Percentiles rank a stretch among this genome's conserved stretches.
Conservation (phyloP, 2,329 filamentous ascomycete genomes). For the Fonsecaea monophora region DNA sequence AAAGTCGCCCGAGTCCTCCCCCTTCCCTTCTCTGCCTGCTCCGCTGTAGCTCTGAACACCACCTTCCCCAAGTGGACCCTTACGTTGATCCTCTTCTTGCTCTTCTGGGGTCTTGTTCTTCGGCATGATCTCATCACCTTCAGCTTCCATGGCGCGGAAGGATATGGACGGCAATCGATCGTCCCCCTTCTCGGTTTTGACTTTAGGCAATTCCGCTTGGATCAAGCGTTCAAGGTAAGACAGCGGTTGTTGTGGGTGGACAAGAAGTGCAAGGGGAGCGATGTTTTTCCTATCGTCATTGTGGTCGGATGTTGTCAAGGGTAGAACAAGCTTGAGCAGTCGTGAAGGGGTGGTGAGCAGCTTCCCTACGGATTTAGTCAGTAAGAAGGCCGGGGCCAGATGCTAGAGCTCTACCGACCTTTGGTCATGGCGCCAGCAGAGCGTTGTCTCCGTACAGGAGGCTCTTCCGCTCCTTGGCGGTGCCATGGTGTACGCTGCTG, state of each 20-base stretch:
- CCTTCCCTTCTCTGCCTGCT: conserved; percentile 66
- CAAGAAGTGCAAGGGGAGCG: conserved; percentile 82
- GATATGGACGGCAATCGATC: conserved; percentile 75
- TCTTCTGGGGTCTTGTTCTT: conserved; percentile 48
- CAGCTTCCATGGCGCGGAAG: conserved; percentile 80
- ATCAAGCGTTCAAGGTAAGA: conserved; percentile 90
- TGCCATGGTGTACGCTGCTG: conserved; percentile 71
- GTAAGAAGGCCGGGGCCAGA: background rate
- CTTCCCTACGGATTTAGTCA: conserved; percentile 61
- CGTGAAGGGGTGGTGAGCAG: conserved; percentile 80
- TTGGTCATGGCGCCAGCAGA: conserved; percentile 69
- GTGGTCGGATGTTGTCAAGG: conserved; percentile 68
- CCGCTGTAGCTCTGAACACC: conserved; percentile 75
- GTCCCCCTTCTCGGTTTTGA: conserved; percentile 66
- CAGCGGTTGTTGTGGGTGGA: conserved; percentile 88
- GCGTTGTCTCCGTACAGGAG: conserved; percentile 61
- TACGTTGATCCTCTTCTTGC: conserved; percentile 53
- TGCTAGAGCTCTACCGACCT: conserved; percentile 52
- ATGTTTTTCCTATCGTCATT: conserved; percentile 70
- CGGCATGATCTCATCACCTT: conserved; percentile 62
- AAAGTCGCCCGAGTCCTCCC: conserved; percentile 63
- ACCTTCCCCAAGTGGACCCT: conserved; percentile 59
- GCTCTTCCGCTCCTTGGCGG: conserved; percentile 64
- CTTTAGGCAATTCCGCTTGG: conserved; percentile 79
- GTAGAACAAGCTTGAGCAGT: conserved; percentile 80